Evolutionary conservation across 495 filamentous ascomycete genomes (phyloP).

Genomic region (Neurospora discreta): DNA sequence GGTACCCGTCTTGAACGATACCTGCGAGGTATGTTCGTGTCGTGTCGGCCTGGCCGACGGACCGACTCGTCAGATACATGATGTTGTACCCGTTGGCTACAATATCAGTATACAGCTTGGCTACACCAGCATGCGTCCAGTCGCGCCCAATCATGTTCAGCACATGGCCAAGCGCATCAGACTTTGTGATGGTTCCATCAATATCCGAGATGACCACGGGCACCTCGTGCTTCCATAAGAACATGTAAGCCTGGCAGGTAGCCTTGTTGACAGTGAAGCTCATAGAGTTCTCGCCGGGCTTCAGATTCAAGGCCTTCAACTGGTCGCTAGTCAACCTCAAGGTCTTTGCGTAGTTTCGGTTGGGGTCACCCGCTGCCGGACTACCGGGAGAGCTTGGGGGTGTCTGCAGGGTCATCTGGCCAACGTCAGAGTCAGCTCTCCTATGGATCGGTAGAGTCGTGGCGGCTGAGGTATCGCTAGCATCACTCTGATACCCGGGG

Average conservation of each 20-base stretch:
- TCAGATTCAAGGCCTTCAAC: constrained; percentile 74
- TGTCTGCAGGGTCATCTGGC: constrained; percentile 55
- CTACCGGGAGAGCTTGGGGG: constrained; percentile 67
- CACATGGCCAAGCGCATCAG: constrained; percentile 94
- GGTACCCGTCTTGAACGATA: constrained; percentile 77
- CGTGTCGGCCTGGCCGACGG: constrained; percentile 85
- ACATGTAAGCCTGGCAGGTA: constrained; percentile 86
- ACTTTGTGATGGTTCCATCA: constrained; percentile 98
- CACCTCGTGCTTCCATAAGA: constrained; percentile 75
- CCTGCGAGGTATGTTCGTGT: constrained; percentile 87
- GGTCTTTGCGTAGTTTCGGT: constrained; percentile 90
- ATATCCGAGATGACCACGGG: constrained; percentile 98
- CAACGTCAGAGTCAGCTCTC: constrained; percentile 57
- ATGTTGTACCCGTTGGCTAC: constrained; percentile 96
- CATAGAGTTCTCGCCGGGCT: constrained; percentile 77
- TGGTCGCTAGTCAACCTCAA: constrained; percentile 93
- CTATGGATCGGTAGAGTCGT: constrained; percentile 30
- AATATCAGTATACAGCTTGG: constrained; percentile 94
- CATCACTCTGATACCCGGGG: constrained; percentile 86
- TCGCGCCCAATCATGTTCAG: constrained; percentile 96
- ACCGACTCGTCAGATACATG: constrained; percentile 91
- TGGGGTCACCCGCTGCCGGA: constrained; percentile 49
- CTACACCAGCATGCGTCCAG: constrained; percentile 95
- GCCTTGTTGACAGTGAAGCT: constrained; percentile 94
- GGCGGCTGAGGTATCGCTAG: constrained; percentile 25